phyloP scores from a whole-genome alignment of 2,329 filamentous ascomycete species.

The Purpureocillium lavendulum region DNA sequence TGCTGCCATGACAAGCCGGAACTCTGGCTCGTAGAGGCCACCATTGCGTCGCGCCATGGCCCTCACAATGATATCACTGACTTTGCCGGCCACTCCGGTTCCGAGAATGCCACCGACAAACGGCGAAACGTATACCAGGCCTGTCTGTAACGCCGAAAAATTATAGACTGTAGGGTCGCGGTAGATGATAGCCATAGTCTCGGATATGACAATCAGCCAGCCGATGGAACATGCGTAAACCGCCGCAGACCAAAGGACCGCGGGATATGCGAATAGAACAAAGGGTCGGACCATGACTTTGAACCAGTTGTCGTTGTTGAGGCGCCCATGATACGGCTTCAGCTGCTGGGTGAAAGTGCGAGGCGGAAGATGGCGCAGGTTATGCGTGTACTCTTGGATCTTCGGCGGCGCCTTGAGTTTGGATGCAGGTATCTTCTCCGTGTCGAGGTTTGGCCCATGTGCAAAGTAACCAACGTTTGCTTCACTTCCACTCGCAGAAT shows the following conservation, averaged over 20 bases:
- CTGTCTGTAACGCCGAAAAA: conserved; percentile 72
- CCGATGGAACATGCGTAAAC: conserved; percentile 85
- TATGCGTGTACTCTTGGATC: conserved; percentile 56
- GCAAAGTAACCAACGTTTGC: conserved; percentile 14
- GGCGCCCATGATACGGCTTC: conserved; percentile 67
- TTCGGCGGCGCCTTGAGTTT: conserved; percentile 23
- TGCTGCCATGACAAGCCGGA: conserved; percentile 77
- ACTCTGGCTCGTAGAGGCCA: conserved; percentile 94
- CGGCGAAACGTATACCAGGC: conserved; percentile 81
- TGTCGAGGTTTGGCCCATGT: conserved; percentile 27
- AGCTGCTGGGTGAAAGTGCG: conserved; percentile 70
- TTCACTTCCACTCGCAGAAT: conserved; percentile 9
- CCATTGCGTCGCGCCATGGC: conserved; percentile 78
- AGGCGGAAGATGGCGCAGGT: conserved; percentile 56
- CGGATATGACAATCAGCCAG: conserved; percentile 92
- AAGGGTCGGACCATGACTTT: conserved; percentile 73
- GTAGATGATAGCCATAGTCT: conserved; percentile 77
- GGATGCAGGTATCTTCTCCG: conserved; percentile 31
- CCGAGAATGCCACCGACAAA: conserved; percentile 84
- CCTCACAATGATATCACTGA: conserved; percentile 78
- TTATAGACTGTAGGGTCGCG: conserved; percentile 62
- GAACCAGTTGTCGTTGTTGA: conserved; percentile 71
- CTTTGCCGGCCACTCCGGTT: conserved; percentile 82
- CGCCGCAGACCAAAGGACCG: conserved; percentile 78
- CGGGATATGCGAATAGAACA: conserved; percentile 78